Percentiles rank a stretch among this genome's conserved stretches.
Conservation (phyloP, 257 asterid genomes). For the Fraxinus pennsylvanica region DNA sequence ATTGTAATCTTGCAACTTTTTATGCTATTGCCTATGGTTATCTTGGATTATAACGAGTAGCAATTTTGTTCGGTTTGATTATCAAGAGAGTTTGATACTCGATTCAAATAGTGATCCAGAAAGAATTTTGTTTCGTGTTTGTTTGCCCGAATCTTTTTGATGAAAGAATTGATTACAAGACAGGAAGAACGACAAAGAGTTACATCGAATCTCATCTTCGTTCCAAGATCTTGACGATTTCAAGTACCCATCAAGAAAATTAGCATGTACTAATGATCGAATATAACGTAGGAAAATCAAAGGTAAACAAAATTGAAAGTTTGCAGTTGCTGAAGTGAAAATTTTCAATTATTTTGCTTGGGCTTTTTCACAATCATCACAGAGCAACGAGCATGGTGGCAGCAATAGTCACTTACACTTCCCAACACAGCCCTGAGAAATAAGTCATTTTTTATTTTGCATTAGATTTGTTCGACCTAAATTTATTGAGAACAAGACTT, state of each 20-base stretch:
- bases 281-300: neutral
- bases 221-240: neutral
- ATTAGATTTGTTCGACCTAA: neutral
- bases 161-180: too few relatives aligned
- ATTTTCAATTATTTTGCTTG: conserved; percentile 26
- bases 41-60: too few relatives aligned
- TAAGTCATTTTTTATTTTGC: neutral
- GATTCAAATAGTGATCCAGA: too few relatives aligned
- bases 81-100: too few relatives aligned
- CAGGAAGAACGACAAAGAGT: too few relatives aligned
- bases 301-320: neutral
- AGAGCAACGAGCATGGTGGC: conserved; percentile 81
- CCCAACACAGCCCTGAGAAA: conserved; percentile 72
- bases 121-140: too few relatives aligned
- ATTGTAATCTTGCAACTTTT: too few relatives aligned
- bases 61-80: too few relatives aligned
- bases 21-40: too few relatives aligned
- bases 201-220: too few relatives aligned
- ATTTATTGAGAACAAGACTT: neutral
- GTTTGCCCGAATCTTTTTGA: too few relatives aligned
- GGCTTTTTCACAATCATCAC: conserved; percentile 78
- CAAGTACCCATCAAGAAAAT: neutral
- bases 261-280: neutral
- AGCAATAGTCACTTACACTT: conserved; percentile 78
- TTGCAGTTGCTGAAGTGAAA: neutral